Base-by-base conservation (phyloP, 1,284 basidiomycete species). In the Peniophora sp. region DNA sequence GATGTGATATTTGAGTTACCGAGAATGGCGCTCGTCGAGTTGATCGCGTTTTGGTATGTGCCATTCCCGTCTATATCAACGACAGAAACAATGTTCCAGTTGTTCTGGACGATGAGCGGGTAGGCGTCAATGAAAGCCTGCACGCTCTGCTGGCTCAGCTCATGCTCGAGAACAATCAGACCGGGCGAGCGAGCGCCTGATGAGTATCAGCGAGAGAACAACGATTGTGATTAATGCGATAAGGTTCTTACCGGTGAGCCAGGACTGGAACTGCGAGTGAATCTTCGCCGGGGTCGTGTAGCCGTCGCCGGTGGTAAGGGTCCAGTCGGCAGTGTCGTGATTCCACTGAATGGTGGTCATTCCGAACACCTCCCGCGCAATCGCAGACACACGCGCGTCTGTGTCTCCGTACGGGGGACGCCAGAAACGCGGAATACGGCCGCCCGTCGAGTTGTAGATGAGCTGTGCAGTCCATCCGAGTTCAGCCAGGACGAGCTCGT, bases 391-490 rank as follows among this genome's bases (percentile, higher is more conserved):
- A 35, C 89, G 77, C 61, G 73, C 74, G 59, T 92, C 89, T 19
- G 75, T 74, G 61, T 92, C 89, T 38, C 88, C 88, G 61, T 79
- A 88, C 12, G 89, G 85, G 2, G 89, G 88, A 23, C 89, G 72
- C 86, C 85, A 90, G 69, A 75, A 88, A 50, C 74, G 74, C 14
- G 87, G 81, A 9, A 89, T 61, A 14, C 80, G 77, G 3, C 87
- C 88, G 48, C 82, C 85, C 8, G 87, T 89, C 2, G 83, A 83
- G 62, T 92, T 84, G 61, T 85, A 81, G 58, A 95, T 89, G 58
- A 93, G 71, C 65, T 85, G 76, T 72, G 89, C 81, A 1, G 88
- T 85, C 84, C 85, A 94, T 10, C 87, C 92, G 53, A 95, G 71
- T 73, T 93, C 82, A 22, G 77, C 90, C 36, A 93, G 57, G 45